phyloP scores from a whole-genome alignment of 2,329 filamentous ascomycete species.

The Calonectria naviculata region DNA sequence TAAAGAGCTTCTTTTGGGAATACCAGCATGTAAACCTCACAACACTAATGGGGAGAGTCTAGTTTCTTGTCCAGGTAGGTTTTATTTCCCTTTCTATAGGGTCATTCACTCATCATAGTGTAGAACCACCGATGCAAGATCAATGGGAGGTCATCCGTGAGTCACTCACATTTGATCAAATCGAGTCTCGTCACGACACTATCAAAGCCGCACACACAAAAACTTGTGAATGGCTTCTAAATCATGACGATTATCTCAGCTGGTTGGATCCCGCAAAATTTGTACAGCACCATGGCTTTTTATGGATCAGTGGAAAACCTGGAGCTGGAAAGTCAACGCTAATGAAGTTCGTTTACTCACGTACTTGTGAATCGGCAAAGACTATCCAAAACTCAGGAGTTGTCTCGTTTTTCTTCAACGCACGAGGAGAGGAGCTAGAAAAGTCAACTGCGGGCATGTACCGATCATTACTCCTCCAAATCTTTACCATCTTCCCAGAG shows the following conservation, averaged over 20 bases:
- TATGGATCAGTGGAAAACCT: slow-evolving; percentile 8
- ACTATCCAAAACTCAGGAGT: background rate
- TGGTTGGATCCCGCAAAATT: background rate
- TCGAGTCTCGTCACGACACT: background rate
- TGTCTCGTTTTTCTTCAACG: slow-evolving; percentile 1
- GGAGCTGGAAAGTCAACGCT: slow-evolving; percentile 4
- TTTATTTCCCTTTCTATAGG: accelerated
- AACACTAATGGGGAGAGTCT: background rate
- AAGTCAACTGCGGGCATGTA: background rate
- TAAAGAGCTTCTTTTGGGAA: background rate
- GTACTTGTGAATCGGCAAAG: background rate
- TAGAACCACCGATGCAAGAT: accelerated
- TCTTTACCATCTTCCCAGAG: background rate
- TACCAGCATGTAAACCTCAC: background rate
- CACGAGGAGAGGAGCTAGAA: background rate
- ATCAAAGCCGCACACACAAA: background rate
- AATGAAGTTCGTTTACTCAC: background rate
- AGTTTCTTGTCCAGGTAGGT: background rate
- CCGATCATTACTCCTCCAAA: background rate
- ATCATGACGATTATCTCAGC: background rate
- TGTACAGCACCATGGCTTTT: background rate
- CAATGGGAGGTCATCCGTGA: background rate
- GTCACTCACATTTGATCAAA: background rate
- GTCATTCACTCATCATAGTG: background rate
- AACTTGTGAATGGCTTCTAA: background rate